phyloP scores from a whole-genome alignment of 306 rosid species.

The Quercus berberidifolia region DNA sequence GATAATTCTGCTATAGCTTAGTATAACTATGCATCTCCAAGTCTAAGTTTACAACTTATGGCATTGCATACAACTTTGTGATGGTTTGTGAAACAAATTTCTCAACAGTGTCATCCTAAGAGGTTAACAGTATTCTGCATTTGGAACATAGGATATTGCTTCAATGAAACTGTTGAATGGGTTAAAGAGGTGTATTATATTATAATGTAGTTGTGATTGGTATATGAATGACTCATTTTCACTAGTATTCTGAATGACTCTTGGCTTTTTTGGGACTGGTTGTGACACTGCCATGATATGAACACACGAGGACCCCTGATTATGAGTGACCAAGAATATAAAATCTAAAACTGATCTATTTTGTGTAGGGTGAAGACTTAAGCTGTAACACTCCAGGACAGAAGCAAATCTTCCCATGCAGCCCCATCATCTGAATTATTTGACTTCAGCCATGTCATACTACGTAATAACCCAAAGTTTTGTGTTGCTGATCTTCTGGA shows the following conservation, averaged over 20 bases:
- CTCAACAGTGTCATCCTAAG: neutral
- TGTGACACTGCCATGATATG: neutral
- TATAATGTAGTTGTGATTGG: neutral
- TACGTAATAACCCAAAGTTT: neutral
- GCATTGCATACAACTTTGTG: neutral
- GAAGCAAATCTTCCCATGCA: neutral
- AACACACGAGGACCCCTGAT: neutral
- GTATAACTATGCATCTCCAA: neutral
- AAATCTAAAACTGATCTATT: neutral
- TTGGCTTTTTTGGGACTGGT: neutral
- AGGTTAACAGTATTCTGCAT: neutral
- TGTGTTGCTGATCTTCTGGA: neutral
- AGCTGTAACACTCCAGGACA: slow-evolving; percentile 5
- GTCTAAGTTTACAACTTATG: neutral
- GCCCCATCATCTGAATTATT: slow-evolving; percentile 8
- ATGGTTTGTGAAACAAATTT: neutral
- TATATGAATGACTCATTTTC: neutral
- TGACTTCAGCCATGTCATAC: slow-evolving; percentile 4
- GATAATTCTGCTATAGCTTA: neutral
- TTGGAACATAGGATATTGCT: neutral
- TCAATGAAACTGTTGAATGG: neutral
- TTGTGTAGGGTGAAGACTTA: slow-evolving; percentile 17
- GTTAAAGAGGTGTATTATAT: neutral
- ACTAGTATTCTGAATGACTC: neutral
- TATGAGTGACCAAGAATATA: neutral